These are phyloP conservation scores for Populus nigra DNA, from an alignment of 345 rosid species.

Conservation along the genomic window DNA sequence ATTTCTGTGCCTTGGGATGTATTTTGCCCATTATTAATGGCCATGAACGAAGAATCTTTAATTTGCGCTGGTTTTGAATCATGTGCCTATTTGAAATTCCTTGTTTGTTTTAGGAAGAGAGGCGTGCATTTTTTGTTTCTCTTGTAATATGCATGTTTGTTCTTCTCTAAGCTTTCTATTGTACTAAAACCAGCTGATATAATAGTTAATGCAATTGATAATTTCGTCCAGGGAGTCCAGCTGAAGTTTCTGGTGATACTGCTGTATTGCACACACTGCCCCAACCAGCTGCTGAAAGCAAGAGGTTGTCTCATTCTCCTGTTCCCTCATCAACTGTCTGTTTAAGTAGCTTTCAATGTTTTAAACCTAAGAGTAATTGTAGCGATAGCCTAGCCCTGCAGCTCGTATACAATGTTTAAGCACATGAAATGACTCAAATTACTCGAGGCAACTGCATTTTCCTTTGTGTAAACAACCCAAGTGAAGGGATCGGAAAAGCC, in stretches of 20 bases:
- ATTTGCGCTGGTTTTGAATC: neutral
- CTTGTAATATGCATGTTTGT: neutral
- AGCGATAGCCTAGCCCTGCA: neutral
- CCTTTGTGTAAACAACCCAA: too few species aligned
- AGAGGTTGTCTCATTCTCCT: conserved; percentile 47
- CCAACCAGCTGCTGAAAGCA: conserved; percentile 77
- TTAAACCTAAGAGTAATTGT: too few species aligned
- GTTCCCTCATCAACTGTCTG: neutral
- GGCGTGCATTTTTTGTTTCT: neutral
- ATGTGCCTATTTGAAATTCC: neutral
- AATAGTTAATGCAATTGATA: neutral
- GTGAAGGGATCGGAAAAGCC: too few species aligned
- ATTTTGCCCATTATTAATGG: neutral
- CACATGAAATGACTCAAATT: too few species aligned
- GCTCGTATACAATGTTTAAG: neutral
- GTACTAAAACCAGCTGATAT: neutral
- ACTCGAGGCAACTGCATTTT: too few species aligned
- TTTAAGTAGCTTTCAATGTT: neutral
- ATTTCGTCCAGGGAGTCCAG: conserved; percentile 46
- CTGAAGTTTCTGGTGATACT: conserved; percentile 48
- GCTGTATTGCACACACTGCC: conserved; percentile 61
- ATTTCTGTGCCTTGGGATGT: neutral
- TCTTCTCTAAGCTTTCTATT: neutral
- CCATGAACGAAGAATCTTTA: neutral
- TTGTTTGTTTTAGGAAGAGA: neutral